Evolutionary conservation across 495 filamentous ascomycete species (phyloP), one percentile per base, ranked within the genome.

Genomic region (Aspergillus ellipticus): DNA sequence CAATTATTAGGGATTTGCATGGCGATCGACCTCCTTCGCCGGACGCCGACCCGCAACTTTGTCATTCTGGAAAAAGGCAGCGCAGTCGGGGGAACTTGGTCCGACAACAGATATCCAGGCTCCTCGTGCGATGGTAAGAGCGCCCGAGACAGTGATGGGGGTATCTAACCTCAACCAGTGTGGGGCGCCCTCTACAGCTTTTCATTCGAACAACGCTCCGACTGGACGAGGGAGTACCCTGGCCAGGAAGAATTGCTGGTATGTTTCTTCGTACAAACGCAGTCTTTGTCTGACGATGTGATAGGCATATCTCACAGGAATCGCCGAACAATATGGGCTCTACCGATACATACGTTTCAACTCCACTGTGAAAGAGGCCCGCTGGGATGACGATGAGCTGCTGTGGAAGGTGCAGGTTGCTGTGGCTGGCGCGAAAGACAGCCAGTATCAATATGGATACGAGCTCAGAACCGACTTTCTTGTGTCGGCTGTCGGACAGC

Each of bases 161-260:
- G 35, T 13, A 15, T 11, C 58, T 66, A 21, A 65, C 11, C 19
- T 19, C 6, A 3, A 13, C 0, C 52, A 77, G 74, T 82, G 10
- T 73, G 69, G 66, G 78, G 76, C 47, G 47, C 69, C 1, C 59
- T 82, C 10, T 89, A 88, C 66, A 85, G 82, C 55, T 88, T 82
- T 61, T 81, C 82, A 4, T 89, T 88, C 57, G 85, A 84, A 26
- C 84, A 85, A 11, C 85, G 85, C 24, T 73, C 82, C 9, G 66
- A 79, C 61, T 89, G 86, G 85, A 79, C 82, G 4, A 69, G 80
- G 26, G 78, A 86, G 37, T 87, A 86, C 59, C 80, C 85, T 0
- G 83, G 84, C 0, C 84, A 86, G 51, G 74, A 76, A 46, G 86
- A 88, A 62, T 82, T 88, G 22, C 74, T 79, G 48, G 72, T 80